Evolutionary conservation across 768 basidiomycete genomes (phyloP), one percentile per base, ranked within the genome.

Genomic region (Cystobasidium tubakii): DNA sequence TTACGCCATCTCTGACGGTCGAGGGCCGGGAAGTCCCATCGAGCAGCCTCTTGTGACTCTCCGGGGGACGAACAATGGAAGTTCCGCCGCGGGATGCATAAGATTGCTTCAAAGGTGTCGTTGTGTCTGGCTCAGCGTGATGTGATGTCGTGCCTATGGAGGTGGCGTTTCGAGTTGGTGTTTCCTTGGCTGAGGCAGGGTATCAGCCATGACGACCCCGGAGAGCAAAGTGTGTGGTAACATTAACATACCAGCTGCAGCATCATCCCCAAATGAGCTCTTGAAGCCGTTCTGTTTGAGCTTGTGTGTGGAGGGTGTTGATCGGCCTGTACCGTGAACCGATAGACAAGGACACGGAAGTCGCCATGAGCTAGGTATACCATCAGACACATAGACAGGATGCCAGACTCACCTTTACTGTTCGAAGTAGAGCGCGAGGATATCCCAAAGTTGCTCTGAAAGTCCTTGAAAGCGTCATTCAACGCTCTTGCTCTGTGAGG

Each of bases 401-500:
- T 42, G 65, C 10, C 34, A 66, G 17, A 6, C 65, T 66, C 46
- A 34, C 42, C 66, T 42, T 46, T 42, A n/a, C 6, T 42, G 4
- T 10, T 17, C 25, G 63, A 42, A 43, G 27, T 15, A 43, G 63
- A 25, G 7, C 6, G 63, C 19, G 27, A 15, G n/a, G 69, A 36
- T n/a, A 71, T 6, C 4, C 69, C 69, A 42, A 71, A 71, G n/a
- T 17, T 42, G 21, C 21, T 53, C 25, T 71, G 50, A 25, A 71
- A 71, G 53, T 31, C 53, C 33, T 62, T 55, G 46, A 71, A 42
- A 25, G 69, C 54, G 25, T 55, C 69, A 46, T 55, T 60, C n/a
- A 71, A 15, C n/a, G 46, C 69, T 60, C 39, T 67, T 31, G 66
- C 57, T 60, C 21, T 60, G 23, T 60, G 25, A 25, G 4, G 29